Conservation (phyloP, 345 rosid genomes). For the Aurinia saxatilis region DNA sequence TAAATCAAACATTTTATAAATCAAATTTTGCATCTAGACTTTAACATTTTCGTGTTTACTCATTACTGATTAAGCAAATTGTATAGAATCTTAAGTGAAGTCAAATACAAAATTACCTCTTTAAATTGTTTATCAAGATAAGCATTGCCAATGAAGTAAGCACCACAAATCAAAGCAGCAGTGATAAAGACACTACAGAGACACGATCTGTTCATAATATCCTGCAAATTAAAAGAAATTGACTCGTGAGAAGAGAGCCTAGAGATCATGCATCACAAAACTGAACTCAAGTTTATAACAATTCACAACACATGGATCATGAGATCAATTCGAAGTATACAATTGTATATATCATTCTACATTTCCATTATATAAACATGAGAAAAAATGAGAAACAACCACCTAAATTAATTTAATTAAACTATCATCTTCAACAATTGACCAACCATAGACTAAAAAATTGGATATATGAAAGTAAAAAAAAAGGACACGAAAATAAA, state of each 20-base stretch:
- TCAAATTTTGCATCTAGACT: too few relatives aligned
- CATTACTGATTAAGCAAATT: background rate
- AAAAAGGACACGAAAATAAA: background rate
- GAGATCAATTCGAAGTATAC: too few relatives aligned
- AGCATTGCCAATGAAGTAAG: constrained; percentile 51
- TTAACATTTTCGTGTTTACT: too few relatives aligned
- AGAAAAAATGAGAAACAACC: constrained; percentile 7
- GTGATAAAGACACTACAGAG: constrained; percentile 43
- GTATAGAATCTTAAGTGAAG: background rate
- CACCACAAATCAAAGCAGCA: constrained; percentile 44
- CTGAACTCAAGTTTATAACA: background rate
- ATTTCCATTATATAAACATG: too few relatives aligned
- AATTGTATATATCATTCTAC: too few relatives aligned
- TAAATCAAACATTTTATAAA: background rate
- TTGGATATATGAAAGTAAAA: background rate
- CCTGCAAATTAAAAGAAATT: constrained; percentile 14
- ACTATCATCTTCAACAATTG: background rate
- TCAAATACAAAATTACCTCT: constrained; percentile 33
- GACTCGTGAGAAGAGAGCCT: background rate
- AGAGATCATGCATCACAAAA: background rate
- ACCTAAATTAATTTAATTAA: background rate
- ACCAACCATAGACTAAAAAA: background rate
- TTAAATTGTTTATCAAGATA: constrained; percentile 40
- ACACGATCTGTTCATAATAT: constrained; percentile 47
- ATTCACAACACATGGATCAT: too few relatives aligned